Conservation (phyloP, 495 filamentous ascomycete genomes). For the Neurospora terricola region DNA sequence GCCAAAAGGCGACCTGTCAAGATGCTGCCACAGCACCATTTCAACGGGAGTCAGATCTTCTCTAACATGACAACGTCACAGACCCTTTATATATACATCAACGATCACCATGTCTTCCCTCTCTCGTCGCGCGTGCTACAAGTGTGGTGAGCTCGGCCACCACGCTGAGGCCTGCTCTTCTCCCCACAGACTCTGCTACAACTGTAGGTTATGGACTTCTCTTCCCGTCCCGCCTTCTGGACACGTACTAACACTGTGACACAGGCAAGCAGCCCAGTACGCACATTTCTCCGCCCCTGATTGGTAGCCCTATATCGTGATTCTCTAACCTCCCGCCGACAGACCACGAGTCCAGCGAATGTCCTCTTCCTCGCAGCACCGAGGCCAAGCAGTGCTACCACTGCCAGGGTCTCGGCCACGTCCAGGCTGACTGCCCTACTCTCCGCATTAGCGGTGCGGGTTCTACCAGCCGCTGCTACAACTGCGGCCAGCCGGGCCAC, state of each 20-base stretch:
- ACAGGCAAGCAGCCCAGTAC: conserved; percentile 79
- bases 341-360: conserved; percentile 97
- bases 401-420: conserved; percentile 96
- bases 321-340: conserved; percentile 24
- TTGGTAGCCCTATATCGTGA: conserved; percentile 3
- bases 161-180: conserved; percentile 98
- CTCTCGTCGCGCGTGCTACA: conserved; percentile 97
- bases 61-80: not conserved
- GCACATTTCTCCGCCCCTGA: conserved; percentile 13
- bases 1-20: not conserved
- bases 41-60: not conserved
- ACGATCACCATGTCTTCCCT: conserved; percentile 68
- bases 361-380: conserved; percentile 90
- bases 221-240: not conserved
- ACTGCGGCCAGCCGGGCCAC: conserved; percentile 87
- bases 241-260: conserved; percentile 5
- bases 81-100: not conserved
- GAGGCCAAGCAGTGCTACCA: conserved; percentile 99
- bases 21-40: not conserved
- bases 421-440: conserved; percentile 98
- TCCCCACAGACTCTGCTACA: conserved; percentile 96
- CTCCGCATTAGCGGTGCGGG: conserved; percentile 76
- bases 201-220: conserved; percentile 49
- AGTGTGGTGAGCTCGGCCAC: conserved; percentile 99
- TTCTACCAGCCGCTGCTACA: conserved; percentile 83